A percentile compares a stretch with the other conserved stretches of the same genome.
These are phyloP conservation scores for Pecoramyces ruminantium DNA, from an alignment of 192 early-diverging fungal genomes.

Conservation along the genomic window DNA sequence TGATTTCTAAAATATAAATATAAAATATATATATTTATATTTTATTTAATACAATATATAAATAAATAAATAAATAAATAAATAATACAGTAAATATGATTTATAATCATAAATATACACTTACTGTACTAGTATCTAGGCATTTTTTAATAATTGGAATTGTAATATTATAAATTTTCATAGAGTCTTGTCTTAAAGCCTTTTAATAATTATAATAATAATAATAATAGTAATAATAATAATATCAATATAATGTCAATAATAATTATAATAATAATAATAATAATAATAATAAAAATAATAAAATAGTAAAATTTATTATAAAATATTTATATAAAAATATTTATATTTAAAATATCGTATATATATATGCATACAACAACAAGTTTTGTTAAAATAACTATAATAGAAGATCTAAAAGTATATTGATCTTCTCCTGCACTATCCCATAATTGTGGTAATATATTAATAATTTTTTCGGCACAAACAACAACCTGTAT, in stretches of 20 bases:
- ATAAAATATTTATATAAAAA: not conserved
- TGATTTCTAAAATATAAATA: too few species aligned
- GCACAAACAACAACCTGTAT: constrained; percentile 53
- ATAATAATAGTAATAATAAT: too few species aligned
- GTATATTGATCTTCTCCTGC: constrained; percentile 50
- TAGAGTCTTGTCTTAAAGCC: constrained; percentile 51
- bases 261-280: too few species aligned
- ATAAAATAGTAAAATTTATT: not conserved
- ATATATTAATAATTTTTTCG: constrained; percentile 44
- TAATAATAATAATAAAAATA: not conserved
- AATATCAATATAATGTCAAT: too few species aligned
- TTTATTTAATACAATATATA: too few species aligned
- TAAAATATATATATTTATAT: too few species aligned
- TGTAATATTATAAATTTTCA: constrained; percentile 51
- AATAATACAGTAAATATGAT: not conserved
- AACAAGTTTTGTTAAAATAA: constrained; percentile 59
- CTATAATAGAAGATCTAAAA: constrained; percentile 62
- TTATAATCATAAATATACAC: not conserved
- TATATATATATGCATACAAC: constrained; percentile 15
- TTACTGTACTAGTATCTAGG: constrained; percentile 37
- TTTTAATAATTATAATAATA: not conserved
- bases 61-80: not conserved
- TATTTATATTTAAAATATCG: not conserved
- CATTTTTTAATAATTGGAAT: constrained; percentile 60
- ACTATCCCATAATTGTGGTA: constrained; percentile 67